Evolutionary conservation across 495 filamentous ascomycete species (phyloP).

Genomic region (Thozetella sp.): DNA sequence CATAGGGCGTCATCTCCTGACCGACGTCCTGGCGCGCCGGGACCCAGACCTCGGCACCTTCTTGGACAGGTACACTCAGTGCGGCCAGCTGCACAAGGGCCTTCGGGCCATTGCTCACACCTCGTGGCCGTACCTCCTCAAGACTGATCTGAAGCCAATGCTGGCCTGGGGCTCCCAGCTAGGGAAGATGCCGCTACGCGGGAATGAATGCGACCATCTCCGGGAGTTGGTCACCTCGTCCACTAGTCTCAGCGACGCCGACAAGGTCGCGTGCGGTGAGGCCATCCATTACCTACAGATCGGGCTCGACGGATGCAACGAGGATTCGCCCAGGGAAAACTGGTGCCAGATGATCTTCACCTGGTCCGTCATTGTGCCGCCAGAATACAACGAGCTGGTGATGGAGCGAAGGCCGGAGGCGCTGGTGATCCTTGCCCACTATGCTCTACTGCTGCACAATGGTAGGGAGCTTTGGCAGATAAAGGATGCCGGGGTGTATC

Average conservation of each 20-base stretch:
- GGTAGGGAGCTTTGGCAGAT: slow-evolving; percentile 30
- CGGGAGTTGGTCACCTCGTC: slow-evolving; percentile 15
- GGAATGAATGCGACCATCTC: slow-evolving; percentile 16
- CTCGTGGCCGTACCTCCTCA: slow-evolving; percentile 31
- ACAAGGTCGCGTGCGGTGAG: slow-evolving; percentile 26
- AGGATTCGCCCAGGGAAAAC: slow-evolving; percentile 13
- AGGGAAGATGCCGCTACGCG: slow-evolving; percentile 6
- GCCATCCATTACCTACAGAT: slow-evolving; percentile 29
- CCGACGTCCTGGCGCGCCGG: slow-evolving; percentile 27
- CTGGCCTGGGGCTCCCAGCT: slow-evolving; percentile 20
- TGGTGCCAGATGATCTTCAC: slow-evolving; percentile 32
- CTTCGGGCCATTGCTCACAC: slow-evolving; percentile 27
- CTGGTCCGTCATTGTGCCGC: slow-evolving; percentile 26
- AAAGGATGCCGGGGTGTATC: slow-evolving; percentile 25
- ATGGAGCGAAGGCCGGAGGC: slow-evolving; percentile 22
- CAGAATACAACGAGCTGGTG: slow-evolving; percentile 23
- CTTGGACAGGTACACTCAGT: slow-evolving; percentile 26
- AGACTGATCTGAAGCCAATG: slow-evolving; percentile 25
- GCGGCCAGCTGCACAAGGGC: slow-evolving; percentile 25
- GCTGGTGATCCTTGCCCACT: slow-evolving; percentile 30
- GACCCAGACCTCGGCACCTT: slow-evolving; percentile 29
- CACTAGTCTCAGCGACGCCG: slow-evolving; percentile 11
- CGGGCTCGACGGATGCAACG: slow-evolving; percentile 20
- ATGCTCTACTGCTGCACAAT: slow-evolving; percentile 28
- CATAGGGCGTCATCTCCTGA: slow-evolving; percentile 32